Evolutionary conservation across 352 stramenopile genomes (phyloP).

Genomic region (Elongisporangium prolatum): DNA sequence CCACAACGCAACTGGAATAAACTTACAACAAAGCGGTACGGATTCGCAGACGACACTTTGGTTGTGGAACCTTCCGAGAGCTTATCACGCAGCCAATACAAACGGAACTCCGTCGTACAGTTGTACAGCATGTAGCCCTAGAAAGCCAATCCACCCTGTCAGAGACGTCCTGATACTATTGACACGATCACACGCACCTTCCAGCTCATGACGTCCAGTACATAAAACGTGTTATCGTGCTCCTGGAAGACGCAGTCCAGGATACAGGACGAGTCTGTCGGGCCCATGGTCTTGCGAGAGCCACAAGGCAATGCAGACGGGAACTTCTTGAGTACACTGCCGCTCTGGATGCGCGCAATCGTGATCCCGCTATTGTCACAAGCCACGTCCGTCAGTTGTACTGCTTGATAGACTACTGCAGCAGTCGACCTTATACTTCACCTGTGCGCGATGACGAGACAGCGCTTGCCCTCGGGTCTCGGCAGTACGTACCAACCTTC

Average conservation of each 20-base stretch:
- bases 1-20: not conserved
- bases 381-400: not conserved
- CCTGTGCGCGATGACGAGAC: constrained; percentile 84
- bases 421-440: constrained; percentile 29
- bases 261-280: constrained; percentile 80
- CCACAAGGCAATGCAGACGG: constrained; percentile 75
- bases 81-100: constrained; percentile 91
- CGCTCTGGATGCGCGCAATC: constrained; percentile 72
- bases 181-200: constrained; percentile 35
- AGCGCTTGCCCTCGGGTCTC: constrained; percentile 88
- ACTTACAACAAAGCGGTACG: constrained; percentile 69
- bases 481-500: constrained; percentile 89
- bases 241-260: constrained; percentile 92
- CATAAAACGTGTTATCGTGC: constrained; percentile 84
- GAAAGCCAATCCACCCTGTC: too few relatives aligned
- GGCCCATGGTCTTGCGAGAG: constrained; percentile 71
- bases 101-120: constrained; percentile 90
- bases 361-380: constrained; percentile 57
- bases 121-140: constrained; percentile 89
- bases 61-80: constrained; percentile 63
- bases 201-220: constrained; percentile 93
- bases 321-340: constrained; percentile 84
- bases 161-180: too few relatives aligned
- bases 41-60: constrained; percentile 51
- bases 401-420: constrained; percentile 1